A percentile compares a stretch with the other conserved stretches of the same genome.
phyloP scores from a whole-genome alignment of 2,329 filamentous ascomycete genomes.

The Fusarium luffae region DNA sequence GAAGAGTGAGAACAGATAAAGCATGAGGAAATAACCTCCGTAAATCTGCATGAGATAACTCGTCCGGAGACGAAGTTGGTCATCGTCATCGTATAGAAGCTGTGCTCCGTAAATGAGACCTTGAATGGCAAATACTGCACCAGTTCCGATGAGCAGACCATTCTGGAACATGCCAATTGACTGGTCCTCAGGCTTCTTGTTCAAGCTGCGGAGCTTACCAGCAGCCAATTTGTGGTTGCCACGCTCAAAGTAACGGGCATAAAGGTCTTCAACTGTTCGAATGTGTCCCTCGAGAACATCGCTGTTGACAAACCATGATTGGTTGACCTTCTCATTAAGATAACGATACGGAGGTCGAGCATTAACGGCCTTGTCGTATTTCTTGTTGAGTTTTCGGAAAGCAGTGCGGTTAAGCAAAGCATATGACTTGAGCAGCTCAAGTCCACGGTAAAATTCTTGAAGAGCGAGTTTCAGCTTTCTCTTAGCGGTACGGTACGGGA shows the following conservation, averaged over 20 bases:
- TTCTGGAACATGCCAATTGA: conserved; percentile 69
- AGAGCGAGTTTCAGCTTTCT: conserved; percentile 90
- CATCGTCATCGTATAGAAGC: conserved; percentile 63
- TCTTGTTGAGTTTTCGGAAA: conserved; percentile 98
- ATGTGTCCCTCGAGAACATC: conserved; percentile 85
- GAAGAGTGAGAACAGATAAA: conserved; percentile 85
- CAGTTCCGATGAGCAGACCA: conserved; percentile 75
- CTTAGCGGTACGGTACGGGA: conserved; percentile 89
- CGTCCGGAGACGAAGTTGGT: conserved; percentile 62
- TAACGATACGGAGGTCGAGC: conserved; percentile 82
- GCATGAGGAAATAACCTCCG: conserved; percentile 87
- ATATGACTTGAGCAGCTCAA: conserved; percentile 93
- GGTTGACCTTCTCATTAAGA: conserved; percentile 91
- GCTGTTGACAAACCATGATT: conserved; percentile 90
- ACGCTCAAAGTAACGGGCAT: conserved; percentile 92
- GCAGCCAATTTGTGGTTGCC: conserved; percentile 93
- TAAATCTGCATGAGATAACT: conserved; percentile 88
- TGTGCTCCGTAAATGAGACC: conserved; percentile 70
- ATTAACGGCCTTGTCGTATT: conserved; percentile 92
- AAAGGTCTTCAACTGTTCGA: conserved; percentile 85
- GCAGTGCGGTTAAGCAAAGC: conserved; percentile 90
- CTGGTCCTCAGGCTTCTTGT: conserved; percentile 66
- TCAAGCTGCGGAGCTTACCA: conserved; percentile 83
- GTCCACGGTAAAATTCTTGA: conserved; percentile 90
- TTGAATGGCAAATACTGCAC: conserved; percentile 73